Conservation (phyloP, 257 asterid genomes). For the Primulina huaijiensis region DNA sequence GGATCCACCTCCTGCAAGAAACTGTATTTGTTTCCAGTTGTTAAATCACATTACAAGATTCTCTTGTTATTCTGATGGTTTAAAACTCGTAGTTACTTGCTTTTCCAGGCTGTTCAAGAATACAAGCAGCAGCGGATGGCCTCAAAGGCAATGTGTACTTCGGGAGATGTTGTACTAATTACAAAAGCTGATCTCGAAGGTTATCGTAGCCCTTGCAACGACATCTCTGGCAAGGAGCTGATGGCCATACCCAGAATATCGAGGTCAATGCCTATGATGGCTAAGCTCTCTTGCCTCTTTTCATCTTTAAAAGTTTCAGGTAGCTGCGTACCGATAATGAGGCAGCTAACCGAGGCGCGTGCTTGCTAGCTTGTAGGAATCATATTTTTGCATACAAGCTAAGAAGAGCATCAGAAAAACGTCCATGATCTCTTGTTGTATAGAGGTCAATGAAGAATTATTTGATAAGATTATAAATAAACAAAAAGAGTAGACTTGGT, state of each 20-base stretch:
- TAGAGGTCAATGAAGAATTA: slow-evolving; percentile 22
- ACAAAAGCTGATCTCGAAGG: slow-evolving; percentile 96
- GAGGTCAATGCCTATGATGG: slow-evolving; percentile 65
- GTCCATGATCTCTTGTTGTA: slow-evolving; percentile 11
- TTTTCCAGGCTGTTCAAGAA: slow-evolving; percentile 80
- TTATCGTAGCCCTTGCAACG: slow-evolving; percentile 51
- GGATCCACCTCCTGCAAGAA: not conserved
- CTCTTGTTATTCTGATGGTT: not conserved
- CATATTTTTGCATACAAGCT: slow-evolving; percentile 22
- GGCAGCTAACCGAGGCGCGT: slow-evolving; percentile 74
- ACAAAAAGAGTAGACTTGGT: not conserved
- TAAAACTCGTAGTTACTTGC: slow-evolving; percentile 9
- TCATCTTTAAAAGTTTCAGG: slow-evolving; percentile 71
- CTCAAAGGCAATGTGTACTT: slow-evolving; percentile 37
- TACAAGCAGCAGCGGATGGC: slow-evolving; percentile 55
- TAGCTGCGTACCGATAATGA: slow-evolving; percentile 40
- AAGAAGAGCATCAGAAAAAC: slow-evolving; percentile 10
- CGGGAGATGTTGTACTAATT: slow-evolving; percentile 75
- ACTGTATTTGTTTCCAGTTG: not conserved
- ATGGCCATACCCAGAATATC: slow-evolving; percentile 35
- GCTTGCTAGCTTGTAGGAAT: slow-evolving; percentile 36
- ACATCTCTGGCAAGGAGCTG: slow-evolving; percentile 42
- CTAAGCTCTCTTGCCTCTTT: slow-evolving; percentile 76
- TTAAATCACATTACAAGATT: not conserved
- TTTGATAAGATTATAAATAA: not conserved